These are phyloP conservation scores for Geoglossum cookeanum DNA, from an alignment of 2,329 filamentous ascomycete genomes.

Conservation along the genomic window DNA sequence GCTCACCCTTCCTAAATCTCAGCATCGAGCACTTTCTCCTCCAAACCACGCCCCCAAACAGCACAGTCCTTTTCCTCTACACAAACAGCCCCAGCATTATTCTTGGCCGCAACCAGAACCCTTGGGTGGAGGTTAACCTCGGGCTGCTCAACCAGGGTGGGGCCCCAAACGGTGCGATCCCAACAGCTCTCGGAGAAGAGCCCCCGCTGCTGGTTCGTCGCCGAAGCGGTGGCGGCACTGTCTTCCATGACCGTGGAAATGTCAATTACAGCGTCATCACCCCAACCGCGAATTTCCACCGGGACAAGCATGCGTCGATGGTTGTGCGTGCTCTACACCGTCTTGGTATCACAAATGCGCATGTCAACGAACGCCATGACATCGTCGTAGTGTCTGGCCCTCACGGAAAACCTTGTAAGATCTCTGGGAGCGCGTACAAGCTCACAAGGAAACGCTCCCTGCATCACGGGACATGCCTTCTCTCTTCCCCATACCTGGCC, in stretches of 20 bases:
- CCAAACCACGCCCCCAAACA: conserved; percentile 49
- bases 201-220: conserved; percentile 44
- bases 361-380: conserved; percentile 82
- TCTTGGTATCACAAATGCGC: conserved; percentile 37
- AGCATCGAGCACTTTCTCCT: conserved; percentile 86
- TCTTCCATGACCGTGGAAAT: conserved; percentile 87
- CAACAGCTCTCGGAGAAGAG: background rate
- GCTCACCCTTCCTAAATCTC: conserved; percentile 73
- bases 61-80: conserved; percentile 71
- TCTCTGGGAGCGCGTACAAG: conserved; percentile 92
- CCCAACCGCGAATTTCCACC: conserved; percentile 55
- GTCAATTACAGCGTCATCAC: conserved; percentile 89
- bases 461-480: conserved; percentile 82
- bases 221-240: conserved; percentile 74
- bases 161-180: conserved; percentile 3
- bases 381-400: conserved; percentile 52
- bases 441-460: conserved; percentile 62
- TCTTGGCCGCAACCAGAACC: conserved; percentile 92
- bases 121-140: conserved; percentile 81
- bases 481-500: conserved; percentile 55
- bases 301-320: conserved; percentile 82
- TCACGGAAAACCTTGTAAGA: conserved; percentile 36
- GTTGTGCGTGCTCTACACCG: conserved; percentile 60
- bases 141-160: conserved; percentile 28
- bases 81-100: conserved; percentile 73